phyloP scores from a whole-genome alignment of 1,284 basidiomycete genomes.

The Amylostereum chailletii region DNA sequence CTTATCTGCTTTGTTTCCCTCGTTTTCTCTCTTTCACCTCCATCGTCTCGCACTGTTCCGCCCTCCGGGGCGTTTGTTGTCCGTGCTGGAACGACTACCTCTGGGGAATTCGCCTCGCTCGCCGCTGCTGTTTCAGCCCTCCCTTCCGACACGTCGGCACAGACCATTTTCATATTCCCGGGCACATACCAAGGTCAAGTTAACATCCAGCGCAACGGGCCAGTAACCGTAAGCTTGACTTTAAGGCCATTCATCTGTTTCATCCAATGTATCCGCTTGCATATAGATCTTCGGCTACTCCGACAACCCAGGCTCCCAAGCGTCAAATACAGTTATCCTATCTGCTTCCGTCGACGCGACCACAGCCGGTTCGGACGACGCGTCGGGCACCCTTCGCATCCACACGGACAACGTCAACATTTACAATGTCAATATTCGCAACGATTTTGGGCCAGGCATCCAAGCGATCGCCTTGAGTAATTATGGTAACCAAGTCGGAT shows the following conservation, averaged over 20 bases:
- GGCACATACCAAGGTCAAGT: slow-evolving; percentile 48
- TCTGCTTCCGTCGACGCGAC: slow-evolving; percentile 32
- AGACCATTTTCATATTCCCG: slow-evolving; percentile 44
- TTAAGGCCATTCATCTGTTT: slow-evolving; percentile 13
- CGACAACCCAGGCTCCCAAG: slow-evolving; percentile 24
- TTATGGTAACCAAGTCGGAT: slow-evolving; percentile 39
- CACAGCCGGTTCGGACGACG: slow-evolving; percentile 41
- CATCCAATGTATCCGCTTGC: neutral
- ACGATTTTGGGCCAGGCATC: slow-evolving; percentile 39
- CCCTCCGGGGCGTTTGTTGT: slow-evolving; percentile 38
- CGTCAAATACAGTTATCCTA: slow-evolving; percentile 33
- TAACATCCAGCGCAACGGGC: slow-evolving; percentile 33
- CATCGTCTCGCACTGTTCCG: slow-evolving; percentile 31
- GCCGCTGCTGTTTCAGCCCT: slow-evolving; percentile 33
- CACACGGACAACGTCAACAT: slow-evolving; percentile 42
- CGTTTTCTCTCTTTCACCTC: slow-evolving; percentile 16
- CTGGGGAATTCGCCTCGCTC: slow-evolving; percentile 36
- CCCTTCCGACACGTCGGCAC: slow-evolving; percentile 31
- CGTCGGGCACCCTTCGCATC: slow-evolving; percentile 43
- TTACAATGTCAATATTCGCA: slow-evolving; percentile 50
- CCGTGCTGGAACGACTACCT: slow-evolving; percentile 28
- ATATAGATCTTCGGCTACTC: slow-evolving; percentile 39
- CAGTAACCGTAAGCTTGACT: slow-evolving; percentile 17
- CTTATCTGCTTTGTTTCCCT: neutral
- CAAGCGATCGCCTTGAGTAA: slow-evolving; percentile 49